Percentiles rank a stretch among this genome's conserved stretches.
phyloP scores from a whole-genome alignment of 1,284 basidiomycete genomes.

The Cerioporus squamosus region DNA sequence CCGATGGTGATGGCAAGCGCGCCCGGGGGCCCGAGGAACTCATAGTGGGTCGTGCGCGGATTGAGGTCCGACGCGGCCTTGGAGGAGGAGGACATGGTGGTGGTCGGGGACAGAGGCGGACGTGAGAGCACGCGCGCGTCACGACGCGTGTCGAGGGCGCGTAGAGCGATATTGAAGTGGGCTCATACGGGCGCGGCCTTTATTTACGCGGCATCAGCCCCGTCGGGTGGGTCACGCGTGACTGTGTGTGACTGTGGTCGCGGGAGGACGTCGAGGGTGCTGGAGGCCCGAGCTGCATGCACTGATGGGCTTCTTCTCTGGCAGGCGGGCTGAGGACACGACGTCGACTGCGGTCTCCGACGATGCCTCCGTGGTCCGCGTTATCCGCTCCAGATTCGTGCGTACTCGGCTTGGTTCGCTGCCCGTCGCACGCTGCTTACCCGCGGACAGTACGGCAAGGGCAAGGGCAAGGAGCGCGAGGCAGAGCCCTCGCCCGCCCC shows the following conservation, averaged over 20 bases:
- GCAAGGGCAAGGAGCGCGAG: conserved; percentile 65
- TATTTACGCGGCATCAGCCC: conserved; percentile 4
- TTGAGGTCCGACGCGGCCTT: conserved; percentile 47
- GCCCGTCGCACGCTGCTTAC: conserved; percentile 14
- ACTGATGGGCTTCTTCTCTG: conserved; percentile 49
- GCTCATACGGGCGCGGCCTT: conserved; percentile 7
- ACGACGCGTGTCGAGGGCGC: conserved; percentile 17
- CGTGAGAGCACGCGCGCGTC: conserved; percentile 18
- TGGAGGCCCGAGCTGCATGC: conserved; percentile 28
- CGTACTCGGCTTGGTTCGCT: conserved; percentile 37
- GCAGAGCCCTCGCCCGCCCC: conserved; percentile 14
- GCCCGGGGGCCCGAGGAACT: conserved; percentile 88
- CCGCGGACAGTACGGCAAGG: conserved; percentile 59
- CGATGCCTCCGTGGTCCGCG: conserved; percentile 58
- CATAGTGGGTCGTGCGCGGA: conserved; percentile 72
- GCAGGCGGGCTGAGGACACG: conserved; percentile 39
- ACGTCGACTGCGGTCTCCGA: conserved; percentile 23
- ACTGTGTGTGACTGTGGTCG: conserved; percentile 5
- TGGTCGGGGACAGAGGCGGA: not conserved
- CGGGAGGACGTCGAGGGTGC: not conserved
- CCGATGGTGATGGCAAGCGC: conserved; percentile 74
- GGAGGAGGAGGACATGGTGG: conserved; percentile 29
- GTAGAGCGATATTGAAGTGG: conserved; percentile 4
- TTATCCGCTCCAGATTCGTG: conserved; percentile 78
- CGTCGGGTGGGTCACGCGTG: conserved; percentile 1